phyloP scores from a whole-genome alignment of 768 basidiomycete genomes.

The Amanita rubescens region DNA sequence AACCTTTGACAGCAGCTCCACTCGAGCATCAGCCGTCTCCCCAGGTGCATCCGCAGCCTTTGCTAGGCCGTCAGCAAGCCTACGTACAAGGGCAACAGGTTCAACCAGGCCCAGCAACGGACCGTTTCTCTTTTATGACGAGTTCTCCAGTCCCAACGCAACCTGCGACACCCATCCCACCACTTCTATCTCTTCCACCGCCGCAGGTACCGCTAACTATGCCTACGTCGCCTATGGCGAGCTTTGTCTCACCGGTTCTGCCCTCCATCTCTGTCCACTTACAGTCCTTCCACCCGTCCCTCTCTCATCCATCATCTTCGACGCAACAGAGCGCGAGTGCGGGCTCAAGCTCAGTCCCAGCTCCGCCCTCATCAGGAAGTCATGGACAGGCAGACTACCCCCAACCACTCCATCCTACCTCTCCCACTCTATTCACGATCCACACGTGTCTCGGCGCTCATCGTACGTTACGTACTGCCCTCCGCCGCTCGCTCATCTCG shows the following conservation, averaged over 20 bases:
- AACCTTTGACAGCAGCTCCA: not conserved
- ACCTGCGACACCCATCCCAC: not conserved
- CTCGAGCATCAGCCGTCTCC: not conserved
- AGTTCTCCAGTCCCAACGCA: not conserved
- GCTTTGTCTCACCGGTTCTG: not conserved
- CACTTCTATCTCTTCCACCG: not conserved
- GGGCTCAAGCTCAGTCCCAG: not conserved
- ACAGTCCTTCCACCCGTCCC: not conserved
- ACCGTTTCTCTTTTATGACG: not conserved
- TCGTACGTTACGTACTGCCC: constrained; percentile 53
- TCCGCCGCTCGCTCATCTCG: constrained; percentile 52
- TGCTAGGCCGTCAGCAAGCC: not conserved
- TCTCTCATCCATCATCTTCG: not conserved
- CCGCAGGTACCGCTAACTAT: not conserved
- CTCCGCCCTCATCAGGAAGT: not conserved
- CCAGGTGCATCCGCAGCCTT: not conserved
- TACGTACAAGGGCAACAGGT: not conserved
- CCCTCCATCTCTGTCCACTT: not conserved
- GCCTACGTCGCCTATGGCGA: not conserved
- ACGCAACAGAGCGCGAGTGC: not conserved
- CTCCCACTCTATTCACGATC: constrained; percentile 4
- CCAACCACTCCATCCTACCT: not conserved
- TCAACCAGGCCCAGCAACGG: not conserved
- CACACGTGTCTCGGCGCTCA: constrained; percentile 52
- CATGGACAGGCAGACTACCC: not conserved